Evolutionary conservation across 176 grass and related monocot genomes (phyloP).

Genomic region (Canna indica): DNA sequence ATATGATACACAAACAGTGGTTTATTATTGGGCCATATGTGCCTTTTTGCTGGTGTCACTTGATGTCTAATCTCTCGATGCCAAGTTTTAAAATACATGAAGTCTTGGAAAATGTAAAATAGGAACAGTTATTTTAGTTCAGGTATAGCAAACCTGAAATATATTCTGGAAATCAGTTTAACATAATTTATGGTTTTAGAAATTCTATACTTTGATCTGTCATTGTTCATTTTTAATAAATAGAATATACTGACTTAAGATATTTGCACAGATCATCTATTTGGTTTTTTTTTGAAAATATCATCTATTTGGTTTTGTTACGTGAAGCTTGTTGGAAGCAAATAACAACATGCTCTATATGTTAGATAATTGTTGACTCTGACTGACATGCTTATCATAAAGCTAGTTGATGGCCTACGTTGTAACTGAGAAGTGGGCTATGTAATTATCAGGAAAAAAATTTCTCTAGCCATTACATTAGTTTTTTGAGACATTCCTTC

Average conservation of each 20-base stretch:
- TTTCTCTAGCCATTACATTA: neutral
- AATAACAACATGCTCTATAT: neutral
- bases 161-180: too few relatives aligned
- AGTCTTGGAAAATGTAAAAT: too few relatives aligned
- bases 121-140: too few relatives aligned
- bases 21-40: neutral
- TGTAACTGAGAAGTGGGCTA: neutral
- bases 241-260: too few relatives aligned
- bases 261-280: too few relatives aligned
- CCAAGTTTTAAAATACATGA: neutral
- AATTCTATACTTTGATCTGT: too few relatives aligned
- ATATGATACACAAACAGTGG: neutral
- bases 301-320: neutral
- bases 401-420: neutral
- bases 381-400: neutral
- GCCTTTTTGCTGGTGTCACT: neutral
- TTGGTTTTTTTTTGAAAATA: too few relatives aligned
- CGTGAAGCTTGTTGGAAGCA: neutral
- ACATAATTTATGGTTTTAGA: too few relatives aligned
- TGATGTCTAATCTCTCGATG: neutral
- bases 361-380: neutral
- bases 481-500: neutral
- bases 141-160: too few relatives aligned
- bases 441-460: neutral
- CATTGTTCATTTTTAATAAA: too few relatives aligned